These are phyloP conservation scores for Nakazawaea anatomiae DNA, from an alignment of 805 yeast genomes.

Conservation along the genomic window DNA sequence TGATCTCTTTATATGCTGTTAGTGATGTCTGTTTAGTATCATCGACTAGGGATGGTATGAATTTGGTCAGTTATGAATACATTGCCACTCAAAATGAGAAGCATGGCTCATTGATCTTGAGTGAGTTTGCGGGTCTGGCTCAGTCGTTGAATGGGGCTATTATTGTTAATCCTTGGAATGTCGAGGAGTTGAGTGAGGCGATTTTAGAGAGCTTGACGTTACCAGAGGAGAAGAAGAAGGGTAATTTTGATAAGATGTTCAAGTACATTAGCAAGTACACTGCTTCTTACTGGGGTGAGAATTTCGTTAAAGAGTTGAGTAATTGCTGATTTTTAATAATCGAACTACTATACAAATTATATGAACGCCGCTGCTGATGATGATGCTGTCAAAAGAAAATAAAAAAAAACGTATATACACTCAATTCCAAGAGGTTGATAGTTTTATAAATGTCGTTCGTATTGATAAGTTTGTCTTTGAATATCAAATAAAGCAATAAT, in stretches of 20 bases:
- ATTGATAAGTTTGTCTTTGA: too few species aligned
- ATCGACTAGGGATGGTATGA: slow-evolving; percentile 98
- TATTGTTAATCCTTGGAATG: slow-evolving; percentile 97
- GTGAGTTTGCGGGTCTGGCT: slow-evolving; percentile 99
- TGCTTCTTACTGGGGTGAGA: slow-evolving; percentile 95
- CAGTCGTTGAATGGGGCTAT: slow-evolving; percentile 93
- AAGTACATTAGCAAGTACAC: slow-evolving; percentile 89
- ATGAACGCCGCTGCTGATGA: not conserved
- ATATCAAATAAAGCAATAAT: too few species aligned
- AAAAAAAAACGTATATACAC: not conserved
- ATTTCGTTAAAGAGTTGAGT: slow-evolving; percentile 80
- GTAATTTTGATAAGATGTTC: slow-evolving; percentile 80
- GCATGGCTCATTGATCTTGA: slow-evolving; percentile 80
- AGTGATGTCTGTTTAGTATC: slow-evolving; percentile 91
- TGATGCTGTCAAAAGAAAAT: not conserved
- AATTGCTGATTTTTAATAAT: slow-evolving; percentile 19
- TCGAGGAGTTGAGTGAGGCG: slow-evolving; percentile 85
- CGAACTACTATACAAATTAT: too few species aligned
- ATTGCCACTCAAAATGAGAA: slow-evolving; percentile 89
- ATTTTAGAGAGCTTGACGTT: slow-evolving; percentile 82
- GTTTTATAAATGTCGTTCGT: too few species aligned
- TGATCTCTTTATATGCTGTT: slow-evolving; percentile 78
- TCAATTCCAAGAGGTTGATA: too few species aligned
- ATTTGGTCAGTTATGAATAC: slow-evolving; percentile 91
- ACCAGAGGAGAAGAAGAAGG: slow-evolving; percentile 71